Percentiles rank a stretch among this genome's conserved stretches.
Conservation (phyloP, 805 yeast species). For the Nakazawaea populi region DNA sequence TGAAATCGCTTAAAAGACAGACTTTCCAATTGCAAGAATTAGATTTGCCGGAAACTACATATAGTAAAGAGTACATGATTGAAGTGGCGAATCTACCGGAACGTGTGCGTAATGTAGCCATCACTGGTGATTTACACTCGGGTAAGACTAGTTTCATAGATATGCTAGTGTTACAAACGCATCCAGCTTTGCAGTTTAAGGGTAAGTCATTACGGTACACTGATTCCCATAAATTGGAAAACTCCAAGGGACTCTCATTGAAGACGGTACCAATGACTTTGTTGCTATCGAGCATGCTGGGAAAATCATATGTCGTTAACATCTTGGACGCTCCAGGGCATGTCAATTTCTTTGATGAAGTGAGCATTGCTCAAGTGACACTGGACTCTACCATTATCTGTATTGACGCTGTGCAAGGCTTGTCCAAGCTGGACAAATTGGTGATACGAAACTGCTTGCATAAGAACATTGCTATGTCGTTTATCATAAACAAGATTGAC, state of each 20-base stretch:
- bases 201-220: slow-evolving; percentile 54
- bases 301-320: slow-evolving; percentile 53
- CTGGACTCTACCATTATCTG: slow-evolving; percentile 66
- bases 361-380: slow-evolving; percentile 46
- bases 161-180: slow-evolving; percentile 60
- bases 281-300: slow-evolving; percentile 44
- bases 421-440: slow-evolving; percentile 49
- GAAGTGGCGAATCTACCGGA: slow-evolving; percentile 38
- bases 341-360: slow-evolving; percentile 74
- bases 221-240: slow-evolving; percentile 67
- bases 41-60: slow-evolving; percentile 52
- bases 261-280: slow-evolving; percentile 58
- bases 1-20: slow-evolving; percentile 42
- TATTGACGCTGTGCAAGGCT: slow-evolving; percentile 83
- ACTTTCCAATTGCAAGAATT: slow-evolving; percentile 43
- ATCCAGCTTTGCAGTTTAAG: slow-evolving; percentile 28
- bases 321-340: slow-evolving; percentile 92
- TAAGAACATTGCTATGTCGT: slow-evolving; percentile 43
- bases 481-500: slow-evolving; percentile 80
- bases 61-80: slow-evolving; percentile 51
- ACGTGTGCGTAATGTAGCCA: slow-evolving; percentile 64
- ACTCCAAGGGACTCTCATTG: slow-evolving; percentile 63
- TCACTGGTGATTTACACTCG: slow-evolving; percentile 76
- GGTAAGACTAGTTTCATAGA: slow-evolving; percentile 86
- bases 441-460: slow-evolving; percentile 47